Base-by-base conservation (phyloP, 2,329 filamentous ascomycete species). In the Alternaria panax region DNA sequence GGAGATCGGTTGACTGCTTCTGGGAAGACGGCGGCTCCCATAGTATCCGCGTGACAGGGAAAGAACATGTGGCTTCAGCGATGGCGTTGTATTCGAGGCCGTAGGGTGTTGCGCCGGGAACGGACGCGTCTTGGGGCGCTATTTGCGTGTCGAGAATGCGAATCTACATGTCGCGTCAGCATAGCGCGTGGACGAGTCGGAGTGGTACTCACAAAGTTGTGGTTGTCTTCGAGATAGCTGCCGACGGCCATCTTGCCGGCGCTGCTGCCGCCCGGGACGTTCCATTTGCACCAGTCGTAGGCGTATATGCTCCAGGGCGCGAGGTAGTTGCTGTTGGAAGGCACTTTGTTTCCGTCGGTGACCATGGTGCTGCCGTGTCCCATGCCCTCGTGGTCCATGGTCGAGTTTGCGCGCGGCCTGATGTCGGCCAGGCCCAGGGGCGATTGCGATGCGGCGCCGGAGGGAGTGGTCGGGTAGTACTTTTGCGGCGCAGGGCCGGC, bases 241-340 rank as follows among this genome's bases (percentile, higher is more conserved):
- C 94, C 95, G 38, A 99, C 85, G 12, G 95, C 95, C 69, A 99
- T 86, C 80, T 98, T 98, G 38, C 95, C 95, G 4, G 92, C 92
- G 63, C 92, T 89, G 67, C 89, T 79, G 32, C 77, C 77, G 34
- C 82, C 82, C 40, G 92, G 88, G 2, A 94, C 89, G 16, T 91
- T 88, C 94, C 95, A 99, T 80, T 99, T 99, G 83, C 95, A 99
- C 95, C 95, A 99, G 81, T 99, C 95, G 72, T 96, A 94, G 12
- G 95, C 94, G 78, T 98, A 99, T 55, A 96, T 89, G 14, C 93
- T 90, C 92, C 95, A 99, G 0, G 94, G 93, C 5, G 94, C 93
- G 64, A 96, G 81, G 75, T 97, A 97, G 77, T 94, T 97, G 83
- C 92, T 96, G 64, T 94, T 96, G 6, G 75, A 91, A 79, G 75